phyloP scores from a whole-genome alignment of 345 rosid species.

The Melaleuca alternifolia region DNA sequence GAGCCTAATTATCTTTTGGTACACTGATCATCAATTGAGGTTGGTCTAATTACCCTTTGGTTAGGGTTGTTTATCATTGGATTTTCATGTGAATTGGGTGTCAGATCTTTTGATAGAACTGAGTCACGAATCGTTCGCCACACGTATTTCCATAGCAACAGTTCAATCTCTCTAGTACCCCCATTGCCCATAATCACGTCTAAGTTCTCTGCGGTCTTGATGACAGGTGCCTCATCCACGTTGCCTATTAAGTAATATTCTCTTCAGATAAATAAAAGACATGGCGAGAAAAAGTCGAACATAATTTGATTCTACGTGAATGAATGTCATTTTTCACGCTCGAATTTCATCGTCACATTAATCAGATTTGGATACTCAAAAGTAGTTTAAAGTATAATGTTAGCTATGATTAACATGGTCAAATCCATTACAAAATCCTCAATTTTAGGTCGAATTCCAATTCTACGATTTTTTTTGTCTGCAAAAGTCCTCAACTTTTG shows the following conservation, averaged over 20 bases:
- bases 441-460: background rate
- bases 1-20: background rate
- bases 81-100: background rate
- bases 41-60: too few species aligned
- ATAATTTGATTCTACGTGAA: background rate
- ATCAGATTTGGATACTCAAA: background rate
- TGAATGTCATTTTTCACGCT: fast-evolving
- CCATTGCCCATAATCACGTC: background rate
- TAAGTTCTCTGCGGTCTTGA: background rate
- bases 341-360: background rate
- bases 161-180: background rate
- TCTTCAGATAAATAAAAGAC: background rate
- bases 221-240: background rate
- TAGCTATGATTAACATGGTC: background rate
- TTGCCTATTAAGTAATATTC: background rate
- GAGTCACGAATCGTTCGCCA: background rate
- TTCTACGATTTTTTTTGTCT: background rate
- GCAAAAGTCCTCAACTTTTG: too few species aligned
- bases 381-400: background rate
- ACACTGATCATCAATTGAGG: too few species aligned
- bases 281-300: background rate
- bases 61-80: background rate
- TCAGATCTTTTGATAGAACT: background rate
- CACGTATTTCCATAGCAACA: background rate
- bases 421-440: background rate